Conservation (phyloP, 208 protist species). For the Crithidia fasciculata region DNA sequence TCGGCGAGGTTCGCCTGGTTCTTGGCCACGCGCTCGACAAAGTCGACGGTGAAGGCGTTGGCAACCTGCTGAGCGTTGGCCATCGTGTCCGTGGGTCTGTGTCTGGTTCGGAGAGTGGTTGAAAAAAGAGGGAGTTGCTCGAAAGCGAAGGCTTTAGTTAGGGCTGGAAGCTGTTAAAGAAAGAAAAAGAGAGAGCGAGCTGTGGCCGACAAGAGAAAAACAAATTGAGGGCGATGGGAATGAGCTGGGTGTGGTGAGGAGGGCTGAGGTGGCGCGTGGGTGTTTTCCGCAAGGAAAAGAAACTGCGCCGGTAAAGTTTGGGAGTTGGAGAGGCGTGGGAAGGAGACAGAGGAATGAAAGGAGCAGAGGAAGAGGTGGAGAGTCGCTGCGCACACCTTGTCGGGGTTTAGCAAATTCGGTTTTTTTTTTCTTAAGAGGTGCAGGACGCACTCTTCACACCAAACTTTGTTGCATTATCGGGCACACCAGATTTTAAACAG, state of each 20-base stretch:
- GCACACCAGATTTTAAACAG: too few relatives aligned
- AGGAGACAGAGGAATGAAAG: neutral
- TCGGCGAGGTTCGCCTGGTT: conserved; percentile 60
- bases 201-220: too few relatives aligned
- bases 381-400: too few relatives aligned
- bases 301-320: neutral
- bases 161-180: neutral
- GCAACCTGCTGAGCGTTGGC: conserved; percentile 69
- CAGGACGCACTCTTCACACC: too few relatives aligned
- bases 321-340: neutral
- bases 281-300: conserved; percentile 9
- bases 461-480: too few relatives aligned
- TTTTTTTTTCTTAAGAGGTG: too few relatives aligned
- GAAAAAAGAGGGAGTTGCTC: neutral
- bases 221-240: neutral
- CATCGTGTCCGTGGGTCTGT: conserved; percentile 28
- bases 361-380: neutral
- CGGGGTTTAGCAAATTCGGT: too few relatives aligned
- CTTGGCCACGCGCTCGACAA: conserved; percentile 82
- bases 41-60: conserved; percentile 81
- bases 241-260: neutral
- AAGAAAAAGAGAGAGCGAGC: neutral
- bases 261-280: neutral
- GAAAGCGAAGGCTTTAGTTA: neutral
- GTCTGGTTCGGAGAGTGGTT: too few relatives aligned